Evolutionary conservation across 1,139 yeast species (phyloP).

Genomic region (Yamadazyma sp.): DNA sequence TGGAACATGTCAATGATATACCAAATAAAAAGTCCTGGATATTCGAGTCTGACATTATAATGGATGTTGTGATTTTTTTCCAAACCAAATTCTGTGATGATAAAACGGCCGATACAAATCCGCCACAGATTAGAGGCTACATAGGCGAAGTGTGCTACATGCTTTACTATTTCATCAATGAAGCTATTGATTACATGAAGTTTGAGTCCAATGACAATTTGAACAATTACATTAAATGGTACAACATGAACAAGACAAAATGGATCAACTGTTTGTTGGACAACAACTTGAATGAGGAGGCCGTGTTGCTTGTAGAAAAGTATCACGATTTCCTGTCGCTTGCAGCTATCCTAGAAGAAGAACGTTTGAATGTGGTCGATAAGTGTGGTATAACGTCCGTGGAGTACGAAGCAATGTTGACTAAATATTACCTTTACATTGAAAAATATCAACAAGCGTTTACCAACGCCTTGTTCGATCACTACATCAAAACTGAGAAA

Average conservation of each 20-base stretch:
- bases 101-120: conserved; percentile 16
- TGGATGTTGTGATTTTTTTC: conserved; percentile 34
- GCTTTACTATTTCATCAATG: conserved; percentile 38
- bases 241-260: conserved; percentile 25
- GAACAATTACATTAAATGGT: conserved; percentile 34
- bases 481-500: conserved; percentile 55
- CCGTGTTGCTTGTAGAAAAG: conserved; percentile 64
- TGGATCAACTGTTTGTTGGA: conserved; percentile 61
- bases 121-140: conserved; percentile 12
- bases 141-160: conserved; percentile 29
- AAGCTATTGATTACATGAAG: conserved; percentile 40
- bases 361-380: conserved; percentile 36
- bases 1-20: conserved; percentile 19
- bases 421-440: conserved; percentile 54
- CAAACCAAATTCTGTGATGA: conserved; percentile 19
- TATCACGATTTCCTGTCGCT: conserved; percentile 67
- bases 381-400: conserved; percentile 20
- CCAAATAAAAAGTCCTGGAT: conserved; percentile 35
- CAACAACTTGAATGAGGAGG: conserved; percentile 49
- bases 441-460: conserved; percentile 65
- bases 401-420: conserved; percentile 16
- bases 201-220: conserved; percentile 22
- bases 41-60: conserved; percentile 36
- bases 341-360: conserved; percentile 61
- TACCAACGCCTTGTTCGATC: conserved; percentile 64